Percentiles rank a stretch among this genome's conserved stretches.
phyloP scores from a whole-genome alignment of 2,329 filamentous ascomycete genomes.

The Escovopsis sp. region DNA sequence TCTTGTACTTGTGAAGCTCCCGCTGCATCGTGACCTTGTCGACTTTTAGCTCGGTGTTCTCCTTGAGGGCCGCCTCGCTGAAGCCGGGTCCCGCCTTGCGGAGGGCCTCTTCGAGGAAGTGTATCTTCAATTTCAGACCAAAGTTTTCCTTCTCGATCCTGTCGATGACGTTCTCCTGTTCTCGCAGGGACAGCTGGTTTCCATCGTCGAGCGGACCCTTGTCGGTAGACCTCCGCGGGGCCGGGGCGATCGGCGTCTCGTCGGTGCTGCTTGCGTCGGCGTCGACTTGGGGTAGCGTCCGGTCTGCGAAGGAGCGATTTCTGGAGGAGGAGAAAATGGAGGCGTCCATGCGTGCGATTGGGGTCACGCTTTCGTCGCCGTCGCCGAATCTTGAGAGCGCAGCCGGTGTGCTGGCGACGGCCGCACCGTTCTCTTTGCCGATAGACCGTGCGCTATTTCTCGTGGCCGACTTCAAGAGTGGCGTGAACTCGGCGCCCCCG shows the following conservation, averaged over 20 bases:
- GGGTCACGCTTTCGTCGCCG: conserved; percentile 48
- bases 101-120: conserved; percentile 85
- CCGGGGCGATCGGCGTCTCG: conserved; percentile 64
- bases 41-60: conserved; percentile 93
- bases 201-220: conserved; percentile 65
- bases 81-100: conserved; percentile 78
- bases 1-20: conserved; percentile 75
- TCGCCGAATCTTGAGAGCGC: conserved; percentile 46
- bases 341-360: conserved; percentile 56
- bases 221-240: conserved; percentile 46
- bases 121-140: conserved; percentile 88
- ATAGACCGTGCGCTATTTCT: conserved; percentile 52
- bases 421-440: conserved; percentile 46
- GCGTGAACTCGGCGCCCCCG: conserved; percentile 74
- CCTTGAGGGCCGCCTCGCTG: conserved; percentile 74
- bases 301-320: conserved; percentile 48
- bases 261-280: conserved; percentile 66
- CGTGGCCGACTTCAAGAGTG: conserved; percentile 70
- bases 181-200: conserved; percentile 78
- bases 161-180: conserved; percentile 91
- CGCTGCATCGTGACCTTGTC: conserved; percentile 79
- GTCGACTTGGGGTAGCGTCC: conserved; percentile 59
- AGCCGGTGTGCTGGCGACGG: conserved; percentile 52
- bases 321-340: conserved; percentile 54
- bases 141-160: conserved; percentile 98